A percentile compares a stretch with the other conserved stretches of the same genome.
These are phyloP conservation scores for Isoetes engelmannii DNA, from an alignment of 83 land plant genomes.

Conservation along the genomic window DNA sequence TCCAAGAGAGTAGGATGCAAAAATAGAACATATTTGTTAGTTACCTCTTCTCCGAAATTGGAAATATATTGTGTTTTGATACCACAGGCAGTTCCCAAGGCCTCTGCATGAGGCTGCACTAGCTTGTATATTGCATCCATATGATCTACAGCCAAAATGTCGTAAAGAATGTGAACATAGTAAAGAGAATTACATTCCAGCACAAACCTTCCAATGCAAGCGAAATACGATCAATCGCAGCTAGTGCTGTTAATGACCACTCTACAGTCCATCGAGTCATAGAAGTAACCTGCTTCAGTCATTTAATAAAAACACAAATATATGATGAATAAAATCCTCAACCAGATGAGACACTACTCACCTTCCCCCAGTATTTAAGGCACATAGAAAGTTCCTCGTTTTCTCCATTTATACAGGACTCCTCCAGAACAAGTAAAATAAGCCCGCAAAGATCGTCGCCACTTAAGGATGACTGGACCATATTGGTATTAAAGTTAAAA, in stretches of 20 bases:
- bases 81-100: slow-evolving; percentile 4
- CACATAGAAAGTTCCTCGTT: slow-evolving; percentile 23
- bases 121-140: slow-evolving; percentile 16
- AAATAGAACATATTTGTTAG: too few relatives aligned
- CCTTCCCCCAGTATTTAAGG: slow-evolving; percentile 19
- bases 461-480: slow-evolving; percentile 13
- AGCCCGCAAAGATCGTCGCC: slow-evolving; percentile 29
- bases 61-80: neutral
- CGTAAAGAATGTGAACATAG: neutral
- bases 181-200: neutral
- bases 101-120: slow-evolving; percentile 9
- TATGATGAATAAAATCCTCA: neutral
- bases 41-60: slow-evolving; percentile 16
- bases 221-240: slow-evolving; percentile 19
- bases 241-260: slow-evolving; percentile 22
- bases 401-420: slow-evolving; percentile 17
- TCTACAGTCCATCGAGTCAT: slow-evolving; percentile 11
- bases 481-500: too few relatives aligned
- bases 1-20: too few relatives aligned
- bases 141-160: neutral
- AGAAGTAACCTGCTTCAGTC: slow-evolving; percentile 6
- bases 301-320: neutral
- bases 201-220: slow-evolving; percentile 15
- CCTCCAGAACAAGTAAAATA: slow-evolving; percentile 17
- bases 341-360: neutral